phyloP scores from a whole-genome alignment of 352 stramenopile species.

The Pythium vanterpoolii region DNA sequence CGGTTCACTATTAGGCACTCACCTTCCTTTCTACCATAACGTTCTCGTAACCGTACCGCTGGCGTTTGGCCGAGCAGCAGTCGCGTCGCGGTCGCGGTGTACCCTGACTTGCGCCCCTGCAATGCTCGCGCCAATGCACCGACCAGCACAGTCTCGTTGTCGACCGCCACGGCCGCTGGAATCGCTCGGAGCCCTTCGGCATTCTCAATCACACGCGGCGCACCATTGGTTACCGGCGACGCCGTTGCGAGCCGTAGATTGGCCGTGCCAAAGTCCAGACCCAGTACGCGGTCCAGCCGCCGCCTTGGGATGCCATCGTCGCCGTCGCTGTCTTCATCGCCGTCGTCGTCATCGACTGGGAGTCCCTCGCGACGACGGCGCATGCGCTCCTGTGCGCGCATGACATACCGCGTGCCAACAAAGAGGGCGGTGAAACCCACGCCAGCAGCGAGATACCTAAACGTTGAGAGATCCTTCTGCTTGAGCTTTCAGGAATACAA shows the following conservation, averaged over 20 bases:
- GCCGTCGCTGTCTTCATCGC: constrained; percentile 6
- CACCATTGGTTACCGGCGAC: constrained; percentile 21
- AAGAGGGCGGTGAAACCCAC: constrained; percentile 44
- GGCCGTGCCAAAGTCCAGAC: constrained; percentile 50
- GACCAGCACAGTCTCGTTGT: constrained; percentile 54
- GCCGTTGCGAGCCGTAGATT: constrained; percentile 49
- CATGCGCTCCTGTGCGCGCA: constrained; percentile 59
- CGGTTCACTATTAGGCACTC: background rate
- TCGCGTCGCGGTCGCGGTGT: constrained; percentile 52
- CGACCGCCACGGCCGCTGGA: constrained; percentile 51
- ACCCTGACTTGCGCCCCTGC: constrained; percentile 48
- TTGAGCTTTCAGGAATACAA: background rate
- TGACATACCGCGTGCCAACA: constrained; percentile 50
- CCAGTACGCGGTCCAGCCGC: constrained; percentile 36
- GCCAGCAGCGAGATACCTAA: constrained; percentile 34
- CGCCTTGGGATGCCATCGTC: constrained; percentile 1
- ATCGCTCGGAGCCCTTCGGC: constrained; percentile 51
- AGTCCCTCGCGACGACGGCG: constrained; percentile 39
- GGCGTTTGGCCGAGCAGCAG: constrained; percentile 36
- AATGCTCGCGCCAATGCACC: constrained; percentile 45
- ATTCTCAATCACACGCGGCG: constrained; percentile 50
- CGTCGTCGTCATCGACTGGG: constrained; percentile 32
- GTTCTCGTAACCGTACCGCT: constrained; percentile 3
- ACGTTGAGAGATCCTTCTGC: no score
- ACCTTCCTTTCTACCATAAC: background rate